Percentiles rank a stretch among this genome's conserved stretches.
Evolutionary conservation across 148 eudicot genomes (phyloP).

Genomic region (Vaccinium myrtillus): DNA sequence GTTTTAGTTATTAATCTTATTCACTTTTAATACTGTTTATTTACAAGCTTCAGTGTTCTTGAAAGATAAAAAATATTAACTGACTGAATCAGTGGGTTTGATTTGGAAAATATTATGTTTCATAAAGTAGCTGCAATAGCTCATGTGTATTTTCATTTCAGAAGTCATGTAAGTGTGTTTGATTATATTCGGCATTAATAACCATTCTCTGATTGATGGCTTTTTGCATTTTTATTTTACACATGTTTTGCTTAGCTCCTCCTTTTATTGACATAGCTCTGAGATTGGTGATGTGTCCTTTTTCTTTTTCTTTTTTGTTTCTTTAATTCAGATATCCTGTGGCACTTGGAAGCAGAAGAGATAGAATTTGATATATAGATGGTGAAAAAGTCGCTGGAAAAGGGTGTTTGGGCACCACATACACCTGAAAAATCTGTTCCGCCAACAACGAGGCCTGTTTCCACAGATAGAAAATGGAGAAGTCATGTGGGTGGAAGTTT

Average conservation of each 20-base stretch:
- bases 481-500: neutral
- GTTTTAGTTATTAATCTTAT: neutral
- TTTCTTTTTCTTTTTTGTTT: neutral
- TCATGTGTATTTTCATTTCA: neutral
- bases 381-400: neutral
- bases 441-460: neutral
- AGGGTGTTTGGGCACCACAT: slow-evolving; percentile 13
- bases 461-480: neutral
- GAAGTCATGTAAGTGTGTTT: neutral
- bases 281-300: neutral
- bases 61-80: neutral
- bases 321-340: neutral
- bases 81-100: neutral
- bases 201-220: neutral
- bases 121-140: neutral
- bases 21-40: neutral
- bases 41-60: neutral
- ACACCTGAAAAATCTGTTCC: slow-evolving; percentile 14
- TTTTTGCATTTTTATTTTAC: neutral
- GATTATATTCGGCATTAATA: neutral
- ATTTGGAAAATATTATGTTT: neutral
- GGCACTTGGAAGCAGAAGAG: neutral
- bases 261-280: neutral
- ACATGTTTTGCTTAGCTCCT: neutral
- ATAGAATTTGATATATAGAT: neutral